Base-by-base conservation (phyloP, 2,329 filamentous ascomycete genomes). In the Nakataea oryzae region DNA sequence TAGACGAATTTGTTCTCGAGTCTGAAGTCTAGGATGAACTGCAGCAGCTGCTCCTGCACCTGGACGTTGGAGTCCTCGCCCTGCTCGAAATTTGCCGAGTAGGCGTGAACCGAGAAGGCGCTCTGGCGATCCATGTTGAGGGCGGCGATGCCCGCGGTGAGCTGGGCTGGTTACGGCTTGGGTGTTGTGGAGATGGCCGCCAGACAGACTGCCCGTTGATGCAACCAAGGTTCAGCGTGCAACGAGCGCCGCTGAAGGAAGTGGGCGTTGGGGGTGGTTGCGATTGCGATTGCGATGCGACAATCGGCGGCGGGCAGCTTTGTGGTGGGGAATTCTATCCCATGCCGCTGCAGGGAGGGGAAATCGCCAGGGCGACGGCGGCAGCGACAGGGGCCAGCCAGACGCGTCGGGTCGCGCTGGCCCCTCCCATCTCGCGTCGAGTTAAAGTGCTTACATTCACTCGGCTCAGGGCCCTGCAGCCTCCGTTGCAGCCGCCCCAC, bases 1-100 rank as follows among this genome's bases (percentile, higher is more conserved):
- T 97, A 99, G 70, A 97, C 87, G 76, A 96, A 97, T 70, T 88
- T 85, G 75, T 96, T 96, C 75, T 97, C 93, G 55, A 97, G 85
- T 71, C 93, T 87, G 73, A 97, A 99, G 68, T 93, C 90, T 63
- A 97, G 85, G 66, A 99, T 88, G 74, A 99, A 99, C 64, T 91
- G 88, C 71, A 95, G 87, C 64, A 99, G 84, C 71, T 91, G 87
- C 63, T 85, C 83, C 73, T 95, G 91, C 59, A 93, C 80, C 70
- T 91, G 85, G 29, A 85, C 80, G 63, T 88, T 83, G 63, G 84
- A 87, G 71, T 93, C 89, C 67, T 87, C 84, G 64, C 79, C 82
- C 54, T 86, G 83, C 69, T 86, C 84, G 65, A 82, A 82, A 67
- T 82, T 85, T 63, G 86, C 82, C 67, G 86, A 85, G 69, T 91